A percentile compares a stretch with the other conserved stretches of the same genome.
Conservation (phyloP, 306 rosid species). For the Oemleria cerasiformis region DNA sequence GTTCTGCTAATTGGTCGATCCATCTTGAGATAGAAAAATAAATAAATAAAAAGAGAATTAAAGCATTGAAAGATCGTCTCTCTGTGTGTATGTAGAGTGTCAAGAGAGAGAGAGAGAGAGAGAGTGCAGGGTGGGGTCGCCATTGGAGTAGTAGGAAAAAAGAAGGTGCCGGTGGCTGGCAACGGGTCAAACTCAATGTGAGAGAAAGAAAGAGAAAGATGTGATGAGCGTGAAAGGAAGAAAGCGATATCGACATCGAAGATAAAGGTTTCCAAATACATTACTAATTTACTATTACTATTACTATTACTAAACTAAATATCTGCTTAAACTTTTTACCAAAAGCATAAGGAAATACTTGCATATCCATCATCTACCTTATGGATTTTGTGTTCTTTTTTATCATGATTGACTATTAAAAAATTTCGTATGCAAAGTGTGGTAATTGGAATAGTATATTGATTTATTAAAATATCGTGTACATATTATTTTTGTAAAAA, state of each 20-base stretch:
- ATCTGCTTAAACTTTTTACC: no score
- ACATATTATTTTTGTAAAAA: no score
- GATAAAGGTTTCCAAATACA: conserved; percentile 1
- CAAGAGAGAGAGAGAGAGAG: conserved; percentile 6
- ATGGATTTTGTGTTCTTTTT: no score
- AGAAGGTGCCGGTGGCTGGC: conserved; percentile 68
- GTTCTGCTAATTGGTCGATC: no score
- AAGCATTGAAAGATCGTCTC: conserved; percentile 26
- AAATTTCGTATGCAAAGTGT: no score
- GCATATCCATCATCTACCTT: no score
- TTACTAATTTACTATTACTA: neutral
- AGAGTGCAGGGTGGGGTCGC: conserved; percentile 52
- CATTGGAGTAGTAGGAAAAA: conserved; percentile 56
- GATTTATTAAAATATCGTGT: no score
- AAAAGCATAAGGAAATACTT: no score
- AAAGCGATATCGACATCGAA: conserved; percentile 34
- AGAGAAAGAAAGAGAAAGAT: conserved; percentile 33
- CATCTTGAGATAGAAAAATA: conserved; percentile 12
- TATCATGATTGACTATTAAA: no score
- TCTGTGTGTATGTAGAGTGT: conserved; percentile 23
- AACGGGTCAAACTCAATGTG: conserved; percentile 91
- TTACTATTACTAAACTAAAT: no score
- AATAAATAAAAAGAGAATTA: conserved; percentile 1
- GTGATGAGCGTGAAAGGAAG: conserved; percentile 45
- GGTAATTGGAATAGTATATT: no score